Percentiles rank a stretch among this genome's conserved stretches.
Evolutionary conservation across 495 filamentous ascomycete genomes (phyloP).

Genomic region (Penicillium bialowiezense): DNA sequence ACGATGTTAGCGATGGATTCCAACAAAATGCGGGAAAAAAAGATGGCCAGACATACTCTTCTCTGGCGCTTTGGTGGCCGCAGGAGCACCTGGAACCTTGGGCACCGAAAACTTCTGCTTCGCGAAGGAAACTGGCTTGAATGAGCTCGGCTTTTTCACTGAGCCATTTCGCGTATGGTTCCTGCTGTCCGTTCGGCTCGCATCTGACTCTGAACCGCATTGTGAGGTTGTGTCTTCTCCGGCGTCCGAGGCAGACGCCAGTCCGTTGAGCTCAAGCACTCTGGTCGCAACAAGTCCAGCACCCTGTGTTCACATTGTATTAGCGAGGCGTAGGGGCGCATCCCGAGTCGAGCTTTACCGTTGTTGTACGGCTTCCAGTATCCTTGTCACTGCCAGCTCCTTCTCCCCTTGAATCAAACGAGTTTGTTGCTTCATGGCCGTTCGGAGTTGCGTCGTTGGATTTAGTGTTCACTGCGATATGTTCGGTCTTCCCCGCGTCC

Average conservation of each 20-base stretch:
- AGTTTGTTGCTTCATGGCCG: constrained; percentile 25
- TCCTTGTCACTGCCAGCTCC: constrained; percentile 29
- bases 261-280: constrained; percentile 45
- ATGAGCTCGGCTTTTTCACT: constrained; percentile 79
- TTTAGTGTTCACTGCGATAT: constrained; percentile 33
- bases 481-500: constrained; percentile 51
- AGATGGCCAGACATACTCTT: constrained; percentile 47
- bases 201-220: constrained; percentile 49
- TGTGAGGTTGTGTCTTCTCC: constrained; percentile 46
- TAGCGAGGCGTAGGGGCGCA: constrained; percentile 13
- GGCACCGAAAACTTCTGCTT: constrained; percentile 53
- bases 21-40: neutral
- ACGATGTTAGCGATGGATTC: neutral
- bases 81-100: constrained; percentile 51
- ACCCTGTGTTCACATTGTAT: constrained; percentile 34
- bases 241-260: constrained; percentile 39
- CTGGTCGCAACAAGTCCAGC: constrained; percentile 36
- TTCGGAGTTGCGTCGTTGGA: constrained; percentile 26
- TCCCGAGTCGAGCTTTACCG: constrained; percentile 26
- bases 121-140: constrained; percentile 94
- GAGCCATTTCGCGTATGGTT: constrained; percentile 66
- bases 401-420: constrained; percentile 16
- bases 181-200: constrained; percentile 52
- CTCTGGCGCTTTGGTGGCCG: constrained; percentile 52
- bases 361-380: constrained; percentile 23